Evolutionary conservation across 176 grass and related monocot species (phyloP), one percentile per base, ranked within the genome.

Genomic region (Puccinellia tenuiflora): DNA sequence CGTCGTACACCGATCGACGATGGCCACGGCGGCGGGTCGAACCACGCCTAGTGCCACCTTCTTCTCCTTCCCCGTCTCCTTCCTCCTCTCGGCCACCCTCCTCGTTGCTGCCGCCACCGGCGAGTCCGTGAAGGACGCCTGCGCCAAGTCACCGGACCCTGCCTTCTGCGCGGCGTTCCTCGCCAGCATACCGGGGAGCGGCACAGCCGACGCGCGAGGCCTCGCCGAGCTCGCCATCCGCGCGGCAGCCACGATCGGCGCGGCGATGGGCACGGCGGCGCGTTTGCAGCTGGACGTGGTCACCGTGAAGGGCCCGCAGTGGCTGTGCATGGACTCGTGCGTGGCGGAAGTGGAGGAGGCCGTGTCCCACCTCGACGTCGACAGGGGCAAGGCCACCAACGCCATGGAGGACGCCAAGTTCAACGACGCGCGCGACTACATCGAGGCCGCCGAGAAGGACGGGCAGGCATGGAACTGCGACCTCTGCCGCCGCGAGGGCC

Each of bases 301-400:
- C 20, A 45, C 39, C 28, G 47, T 75, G 3, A 75, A 75, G 47
- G 29, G 45, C 72, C 8, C 16, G 25, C 72, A 51, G 71, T 52
- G 71, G 71, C 71, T 52, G 46, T 75, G 72, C 46, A 47, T 53
- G 72, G 72, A 75, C 72, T 47, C 45, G 72, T 75, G 46, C 47
- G 72, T 47, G 8, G 72, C 45, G 28, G 72, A 75, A 28, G 47
- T 75, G 13, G 72, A 75, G 45, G 72, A 75, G 26, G 46, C 46
- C 7, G 72, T 75, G 17, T 75, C 72, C 9, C 72, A 75, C 43
- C 72, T 75, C 72, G 72, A 75, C 47, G 46, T 18, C 46, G 45
- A 47, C 46, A 29, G 16, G 46, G 72, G 46, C 28, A 47, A 33
- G 43, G 13, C n/a, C 6, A 15, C 2, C 68, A 26, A 38, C 13